Base-by-base conservation (phyloP, 2,329 filamentous ascomycete species). In the Pseudogymnoascus sp. region DNA sequence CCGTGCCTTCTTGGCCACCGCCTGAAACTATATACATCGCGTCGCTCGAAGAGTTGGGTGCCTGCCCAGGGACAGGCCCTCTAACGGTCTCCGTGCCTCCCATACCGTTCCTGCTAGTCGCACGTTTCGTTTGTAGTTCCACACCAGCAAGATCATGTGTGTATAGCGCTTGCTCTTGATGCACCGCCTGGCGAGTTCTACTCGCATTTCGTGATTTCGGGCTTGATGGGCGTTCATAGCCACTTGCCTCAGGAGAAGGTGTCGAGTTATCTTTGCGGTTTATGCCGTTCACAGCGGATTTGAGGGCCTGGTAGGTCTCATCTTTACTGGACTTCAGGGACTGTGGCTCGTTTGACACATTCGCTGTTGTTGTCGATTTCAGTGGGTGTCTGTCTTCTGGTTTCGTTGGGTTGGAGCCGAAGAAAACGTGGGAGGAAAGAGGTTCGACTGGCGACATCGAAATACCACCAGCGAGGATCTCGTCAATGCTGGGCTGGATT, bases 371-470 rank as follows among this genome's bases (percentile, higher is more conserved):
- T 16, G 37, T 62, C 16, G 43, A 62, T 29, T 38, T 45, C 19
- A 63, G 35, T 29, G 21, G 5, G 14, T 43, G 14, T n/a, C 60
- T 33, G 3, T 59, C 60, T 31, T 14, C 43, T 29, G 12, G 60
- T 26, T 61, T 29, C 3, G 4, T 37, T 31, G 12, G 10, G 16
- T 61, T 19, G 10, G 35, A 21, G 41, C 33, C 38, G 45, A 58
- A 63, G 60, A 62, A 62, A 21, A 60, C 31, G 8, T 62, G 62
- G 4, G 59, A 4, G 10, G 59, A 61, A 10, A 6, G 21, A 19
- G 60, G 45, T 14, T 62, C 43, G 33, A 63, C 62, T 16, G 62
- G 62, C 4, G 62, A 55, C n/a, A 62, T 21, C 12, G 62, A 60
- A 59, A 41, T 39, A 23, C 12, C 58, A 16, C 33, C 58, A 5